Base-by-base conservation (phyloP, 1,284 basidiomycete genomes). In the Ceratobasidium sp. region DNA sequence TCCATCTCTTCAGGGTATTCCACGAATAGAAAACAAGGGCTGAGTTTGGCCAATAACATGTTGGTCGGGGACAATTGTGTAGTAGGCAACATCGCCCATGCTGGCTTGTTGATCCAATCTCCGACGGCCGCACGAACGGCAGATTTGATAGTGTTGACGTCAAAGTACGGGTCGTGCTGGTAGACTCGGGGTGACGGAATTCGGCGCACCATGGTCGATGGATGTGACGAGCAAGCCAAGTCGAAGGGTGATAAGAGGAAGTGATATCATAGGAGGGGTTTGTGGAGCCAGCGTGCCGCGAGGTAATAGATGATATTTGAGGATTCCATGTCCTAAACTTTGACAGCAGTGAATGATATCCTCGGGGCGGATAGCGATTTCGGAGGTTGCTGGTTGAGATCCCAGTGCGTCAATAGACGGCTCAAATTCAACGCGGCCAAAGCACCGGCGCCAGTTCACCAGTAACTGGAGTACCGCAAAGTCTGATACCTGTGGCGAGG, bases 261-360 rank as follows among this genome's bases (percentile, higher is more conserved):
- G 88, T 88, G 46, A 89, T 85, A 28, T 89, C 88, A 79, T 87
- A 87, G 15, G 92, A 84, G 20, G 90, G 84, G 10, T 86, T 83
- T 80, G 90, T 88, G 55, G 92, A 86, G 77, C 91, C 89, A 15
- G 89, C 89, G 77, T 91, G 89, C 86, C 80, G 70, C 40, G 13
- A 61, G 20, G 12, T 33, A 20, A 15, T 18, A 49, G 26, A 33
- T 18, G n/a, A n/a, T 15, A 33, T 44, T 63, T n/a, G 63, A 46
- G 75, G n/a, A 56, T 61, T 15, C 51, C 56, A 28, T 55, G 18
- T 9, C 66, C 60, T 42, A 5, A 83, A 84, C 78, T 80, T 89
- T 90, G 90, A 81, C 89, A 84, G 28, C 88, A 84, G 78, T 90
- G 85, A 0, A 85, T 85, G 69, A 90, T 83, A 2, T 84, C 85